phyloP scores from a whole-genome alignment of 768 basidiomycete genomes.

The Pulveroboletus sp. region DNA sequence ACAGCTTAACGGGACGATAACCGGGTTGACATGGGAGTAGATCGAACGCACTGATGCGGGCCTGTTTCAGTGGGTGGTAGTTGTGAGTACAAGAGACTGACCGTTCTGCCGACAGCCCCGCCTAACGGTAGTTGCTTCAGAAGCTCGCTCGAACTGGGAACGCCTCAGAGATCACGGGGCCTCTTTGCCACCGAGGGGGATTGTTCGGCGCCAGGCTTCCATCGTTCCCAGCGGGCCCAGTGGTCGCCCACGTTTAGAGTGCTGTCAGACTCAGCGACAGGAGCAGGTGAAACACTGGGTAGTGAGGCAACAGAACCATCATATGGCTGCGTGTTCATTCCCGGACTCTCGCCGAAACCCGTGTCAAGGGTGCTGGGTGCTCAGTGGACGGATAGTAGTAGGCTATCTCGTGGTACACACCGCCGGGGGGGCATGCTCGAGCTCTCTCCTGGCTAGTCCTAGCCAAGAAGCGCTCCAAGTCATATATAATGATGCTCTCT shows the following conservation, averaged over 20 bases:
- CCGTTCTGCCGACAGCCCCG: not conserved
- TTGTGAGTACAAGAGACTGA: constrained; percentile 1
- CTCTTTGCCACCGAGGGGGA: not conserved
- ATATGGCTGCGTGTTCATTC: too few relatives aligned
- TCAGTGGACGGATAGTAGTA: too few relatives aligned
- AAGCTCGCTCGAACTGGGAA: constrained; percentile 11
- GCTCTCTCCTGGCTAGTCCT: too few relatives aligned
- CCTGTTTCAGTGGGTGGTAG: constrained; percentile 10
- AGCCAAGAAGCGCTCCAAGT: too few relatives aligned
- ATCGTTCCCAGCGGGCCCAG: not conserved
- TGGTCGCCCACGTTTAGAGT: not conserved
- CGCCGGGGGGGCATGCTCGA: too few relatives aligned
- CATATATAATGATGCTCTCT: too few relatives aligned
- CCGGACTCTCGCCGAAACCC: not conserved
- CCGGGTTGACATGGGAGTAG: not conserved
- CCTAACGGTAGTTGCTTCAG: constrained; percentile 9
- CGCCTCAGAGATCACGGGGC: constrained; percentile 1
- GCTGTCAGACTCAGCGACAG: not conserved
- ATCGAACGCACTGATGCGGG: constrained; percentile 11
- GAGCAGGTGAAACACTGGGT: too few relatives aligned
- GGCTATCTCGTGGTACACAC: too few relatives aligned
- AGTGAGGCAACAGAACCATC: too few relatives aligned
- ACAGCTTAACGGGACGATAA: constrained; percentile 2
- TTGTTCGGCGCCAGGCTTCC: not conserved
- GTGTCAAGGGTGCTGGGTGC: not conserved